Evolutionary conservation across 2,329 filamentous ascomycete genomes (phyloP).

Genomic region (Fusarium pseudocircinatum): DNA sequence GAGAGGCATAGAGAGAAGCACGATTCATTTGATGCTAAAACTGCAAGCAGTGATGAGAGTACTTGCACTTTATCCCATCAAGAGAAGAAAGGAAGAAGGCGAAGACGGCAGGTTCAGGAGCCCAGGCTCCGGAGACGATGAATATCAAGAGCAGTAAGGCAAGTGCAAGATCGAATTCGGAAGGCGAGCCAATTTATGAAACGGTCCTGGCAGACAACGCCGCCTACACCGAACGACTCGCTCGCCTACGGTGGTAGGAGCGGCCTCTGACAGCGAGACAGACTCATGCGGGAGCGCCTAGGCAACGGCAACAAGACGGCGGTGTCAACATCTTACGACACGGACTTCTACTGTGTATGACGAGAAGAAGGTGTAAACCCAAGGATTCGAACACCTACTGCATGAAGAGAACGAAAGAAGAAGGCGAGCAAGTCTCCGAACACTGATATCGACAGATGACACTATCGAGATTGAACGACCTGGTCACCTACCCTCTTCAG

Average conservation of each 20-base stretch:
- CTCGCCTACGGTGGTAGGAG: not conserved
- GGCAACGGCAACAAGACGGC: too few species aligned
- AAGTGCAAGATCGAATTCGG: too few species aligned
- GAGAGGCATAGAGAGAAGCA: not conserved
- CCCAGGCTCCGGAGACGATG: not conserved
- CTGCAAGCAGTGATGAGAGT: not conserved
- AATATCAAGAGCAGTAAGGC: not conserved
- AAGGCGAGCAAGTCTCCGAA: not conserved
- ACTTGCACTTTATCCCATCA: too few species aligned
- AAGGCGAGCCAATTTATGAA: too few species aligned
- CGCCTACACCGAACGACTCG: not conserved
- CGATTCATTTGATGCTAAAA: not conserved
- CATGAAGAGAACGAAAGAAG: too few species aligned
- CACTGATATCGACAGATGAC: not conserved
- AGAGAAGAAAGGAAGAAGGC: not conserved
- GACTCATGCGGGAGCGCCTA: too few species aligned
- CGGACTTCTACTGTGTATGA: too few species aligned
- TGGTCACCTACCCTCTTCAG: not conserved
- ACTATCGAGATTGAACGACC: not conserved
- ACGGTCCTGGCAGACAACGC: not conserved
- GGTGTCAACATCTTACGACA: too few species aligned
- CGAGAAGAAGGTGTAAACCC: too few species aligned
- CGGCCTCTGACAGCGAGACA: too few species aligned
- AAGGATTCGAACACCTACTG: too few species aligned
- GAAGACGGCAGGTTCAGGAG: not conserved